Conservation (phyloP, 78 protist genomes). For the Dictyostelium purpureum region DNA sequence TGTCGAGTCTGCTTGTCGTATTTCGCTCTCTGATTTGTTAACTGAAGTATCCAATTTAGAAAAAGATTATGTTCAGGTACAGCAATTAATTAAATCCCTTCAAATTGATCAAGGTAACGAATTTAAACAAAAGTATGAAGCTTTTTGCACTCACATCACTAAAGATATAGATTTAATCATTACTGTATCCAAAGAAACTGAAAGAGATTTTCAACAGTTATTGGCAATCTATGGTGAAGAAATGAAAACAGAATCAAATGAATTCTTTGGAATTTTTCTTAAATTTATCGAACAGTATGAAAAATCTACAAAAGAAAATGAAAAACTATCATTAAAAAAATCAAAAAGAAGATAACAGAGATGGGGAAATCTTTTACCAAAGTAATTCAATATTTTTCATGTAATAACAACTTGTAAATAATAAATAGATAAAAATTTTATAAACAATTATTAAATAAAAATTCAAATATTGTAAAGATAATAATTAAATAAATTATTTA, state of each 20-base stretch:
- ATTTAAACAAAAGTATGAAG: conserved; percentile 27
- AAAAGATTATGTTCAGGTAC: conserved; percentile 53
- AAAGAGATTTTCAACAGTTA: conserved; percentile 8
- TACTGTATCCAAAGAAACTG: conserved; percentile 12
- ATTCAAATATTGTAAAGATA: too few relatives aligned
- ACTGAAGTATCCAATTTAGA: conserved; percentile 45
- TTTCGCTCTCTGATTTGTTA: conserved; percentile 16
- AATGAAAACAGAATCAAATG: conserved; percentile 52
- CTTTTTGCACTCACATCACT: conserved; percentile 6
- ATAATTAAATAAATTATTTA: too few relatives aligned
- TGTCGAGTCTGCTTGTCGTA: conserved; percentile 42
- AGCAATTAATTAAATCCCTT: conserved; percentile 6
- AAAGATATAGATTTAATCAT: conserved; percentile 52
- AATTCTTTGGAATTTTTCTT: conserved; percentile 53
- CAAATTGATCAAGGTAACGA: neutral
- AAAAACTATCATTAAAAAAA: conserved; percentile 26
- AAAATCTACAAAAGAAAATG: conserved; percentile 58
- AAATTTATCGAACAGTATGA: conserved; percentile 61
- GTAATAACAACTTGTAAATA: too few relatives aligned
- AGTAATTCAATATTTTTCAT: too few relatives aligned
- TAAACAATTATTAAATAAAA: too few relatives aligned
- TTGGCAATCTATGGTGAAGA: conserved; percentile 63
- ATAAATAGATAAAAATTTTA: too few relatives aligned
- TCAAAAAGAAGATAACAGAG: too few relatives aligned
- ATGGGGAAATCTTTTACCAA: too few relatives aligned